These are phyloP conservation scores for Tephrocybe sp. DNA, from an alignment of 768 basidiomycete species.

Conservation along the genomic window DNA sequence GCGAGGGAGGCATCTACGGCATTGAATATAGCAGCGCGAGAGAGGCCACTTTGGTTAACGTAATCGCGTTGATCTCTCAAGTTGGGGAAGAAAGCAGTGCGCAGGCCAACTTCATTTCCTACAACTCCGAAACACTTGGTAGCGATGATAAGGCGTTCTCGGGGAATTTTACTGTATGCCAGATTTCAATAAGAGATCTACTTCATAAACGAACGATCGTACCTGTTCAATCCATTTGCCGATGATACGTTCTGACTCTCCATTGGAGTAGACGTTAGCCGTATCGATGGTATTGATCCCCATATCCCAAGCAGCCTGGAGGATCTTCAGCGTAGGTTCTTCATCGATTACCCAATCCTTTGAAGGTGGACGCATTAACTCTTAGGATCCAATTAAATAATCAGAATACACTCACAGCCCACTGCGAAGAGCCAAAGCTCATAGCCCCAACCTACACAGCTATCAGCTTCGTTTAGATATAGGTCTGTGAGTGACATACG, in stretches of 20 bases:
- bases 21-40: conserved; percentile 30
- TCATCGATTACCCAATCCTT: conserved; percentile 49
- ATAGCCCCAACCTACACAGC: conserved; percentile 13
- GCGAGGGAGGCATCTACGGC: conserved; percentile 29
- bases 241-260: conserved; percentile 38
- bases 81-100: background rate
- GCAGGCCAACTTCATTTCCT: background rate
- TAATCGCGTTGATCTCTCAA: conserved; percentile 12
- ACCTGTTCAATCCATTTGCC: conserved; percentile 40
- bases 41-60: conserved; percentile 18
- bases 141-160: conserved; percentile 13
- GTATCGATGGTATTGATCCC: conserved; percentile 40
- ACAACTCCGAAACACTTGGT: conserved; percentile 14
- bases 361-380: background rate
- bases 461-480: background rate
- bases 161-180: conserved; percentile 13
- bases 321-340: conserved; percentile 40
- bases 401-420: conserved; percentile 7
- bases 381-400: conserved; percentile 17
- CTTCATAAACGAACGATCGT: background rate
- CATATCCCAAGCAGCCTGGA: conserved; percentile 42
- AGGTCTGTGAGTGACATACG: conserved; percentile 1
- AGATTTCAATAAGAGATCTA: background rate
- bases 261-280: conserved; percentile 36
- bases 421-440: conserved; percentile 15